A percentile compares a stretch with the other conserved stretches of the same genome.
phyloP scores from a whole-genome alignment of 2,329 filamentous ascomycete species.

The Hymenoscyphus fraxineus region DNA sequence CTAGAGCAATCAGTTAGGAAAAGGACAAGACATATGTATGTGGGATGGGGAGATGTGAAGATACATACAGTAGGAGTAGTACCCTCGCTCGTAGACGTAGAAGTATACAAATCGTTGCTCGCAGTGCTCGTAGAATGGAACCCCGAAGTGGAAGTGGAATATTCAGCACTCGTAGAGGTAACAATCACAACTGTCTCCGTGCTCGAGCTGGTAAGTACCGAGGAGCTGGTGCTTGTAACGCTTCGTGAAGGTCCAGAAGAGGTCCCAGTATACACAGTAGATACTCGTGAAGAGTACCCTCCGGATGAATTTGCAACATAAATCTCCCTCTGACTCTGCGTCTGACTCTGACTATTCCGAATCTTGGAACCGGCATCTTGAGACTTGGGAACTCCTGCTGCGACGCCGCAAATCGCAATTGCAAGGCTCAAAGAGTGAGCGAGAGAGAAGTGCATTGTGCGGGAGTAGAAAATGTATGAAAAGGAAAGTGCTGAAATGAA shows the following conservation, averaged over 20 bases:
- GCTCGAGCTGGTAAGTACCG: background rate
- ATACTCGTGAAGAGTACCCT: background rate
- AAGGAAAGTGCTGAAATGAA: background rate
- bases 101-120: background rate
- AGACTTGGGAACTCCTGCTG: background rate
- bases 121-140: background rate
- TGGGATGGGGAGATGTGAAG: background rate
- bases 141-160: too few relatives aligned
- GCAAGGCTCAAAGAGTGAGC: background rate
- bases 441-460: background rate
- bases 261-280: too few relatives aligned
- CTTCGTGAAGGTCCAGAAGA: too few relatives aligned
- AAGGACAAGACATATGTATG: background rate
- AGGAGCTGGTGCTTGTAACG: too few relatives aligned
- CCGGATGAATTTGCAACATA: background rate
- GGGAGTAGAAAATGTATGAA: background rate
- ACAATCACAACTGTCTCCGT: background rate
- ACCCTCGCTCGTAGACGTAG: background rate
- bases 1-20: background rate
- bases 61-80: background rate
- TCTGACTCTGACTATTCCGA: too few relatives aligned
- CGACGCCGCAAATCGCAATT: background rate
- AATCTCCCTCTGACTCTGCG: background rate
- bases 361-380: background rate
- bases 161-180: background rate